Conservation (phyloP, 202 grass and related monocot genomes). For the Eragrostis tef region DNA sequence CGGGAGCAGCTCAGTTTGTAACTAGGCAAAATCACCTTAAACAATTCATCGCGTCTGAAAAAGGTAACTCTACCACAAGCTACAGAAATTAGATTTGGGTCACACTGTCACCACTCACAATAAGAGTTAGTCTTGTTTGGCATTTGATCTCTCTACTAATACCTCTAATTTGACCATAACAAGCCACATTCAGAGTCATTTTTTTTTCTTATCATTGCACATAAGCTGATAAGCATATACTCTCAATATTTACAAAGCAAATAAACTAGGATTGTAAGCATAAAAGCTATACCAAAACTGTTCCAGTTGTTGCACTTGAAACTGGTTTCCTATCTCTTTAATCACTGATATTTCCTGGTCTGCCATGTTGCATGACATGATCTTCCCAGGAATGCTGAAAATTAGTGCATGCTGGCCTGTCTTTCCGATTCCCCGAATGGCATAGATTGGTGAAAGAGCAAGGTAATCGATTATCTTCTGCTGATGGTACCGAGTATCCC, state of each 20-base stretch:
- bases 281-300: background rate
- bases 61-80: too few relatives aligned
- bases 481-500: background rate
- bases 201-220: too few relatives aligned
- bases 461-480: background rate
- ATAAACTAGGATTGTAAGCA: slow-evolving; percentile 14
- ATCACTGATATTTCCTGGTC: background rate
- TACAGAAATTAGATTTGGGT: too few relatives aligned
- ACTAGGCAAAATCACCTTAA: too few relatives aligned
- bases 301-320: background rate
- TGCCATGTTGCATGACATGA: slow-evolving; percentile 7
- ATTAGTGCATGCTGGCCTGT: background rate
- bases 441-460: background rate
- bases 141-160: too few relatives aligned
- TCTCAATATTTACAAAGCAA: background rate
- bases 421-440: background rate
- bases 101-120: too few relatives aligned
- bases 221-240: too few relatives aligned
- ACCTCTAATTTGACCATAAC: too few relatives aligned
- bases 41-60: too few relatives aligned
- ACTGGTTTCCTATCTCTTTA: background rate
- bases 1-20: too few relatives aligned
- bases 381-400: slow-evolving; percentile 17
- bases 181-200: too few relatives aligned
- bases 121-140: too few relatives aligned